Evolutionary conservation across 75 land plant species (phyloP).

Genomic region (Pseudotsuga menziesii): DNA sequence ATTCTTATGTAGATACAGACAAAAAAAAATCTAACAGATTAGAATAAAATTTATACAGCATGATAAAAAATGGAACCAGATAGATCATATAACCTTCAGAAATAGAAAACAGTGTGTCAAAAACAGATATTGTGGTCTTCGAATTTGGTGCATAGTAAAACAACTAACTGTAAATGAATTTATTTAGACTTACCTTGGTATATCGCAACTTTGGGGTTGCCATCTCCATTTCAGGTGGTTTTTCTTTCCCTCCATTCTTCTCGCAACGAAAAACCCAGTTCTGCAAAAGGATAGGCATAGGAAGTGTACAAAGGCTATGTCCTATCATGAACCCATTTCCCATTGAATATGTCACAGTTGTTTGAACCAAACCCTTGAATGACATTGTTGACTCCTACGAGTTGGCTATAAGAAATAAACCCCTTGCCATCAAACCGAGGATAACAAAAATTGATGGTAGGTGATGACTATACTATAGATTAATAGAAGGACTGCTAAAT

Average conservation of each 20-base stretch:
- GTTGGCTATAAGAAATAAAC: neutral
- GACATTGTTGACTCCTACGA: neutral
- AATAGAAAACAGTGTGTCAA: neutral
- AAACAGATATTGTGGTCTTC: neutral
- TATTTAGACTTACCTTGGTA: slow-evolving; percentile 43
- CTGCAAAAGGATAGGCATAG: slow-evolving; percentile 68
- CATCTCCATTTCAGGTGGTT: slow-evolving; percentile 78
- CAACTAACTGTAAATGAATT: neutral
- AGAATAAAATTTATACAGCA: too few relatives aligned
- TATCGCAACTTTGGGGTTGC: slow-evolving; percentile 70
- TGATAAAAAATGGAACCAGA: neutral
- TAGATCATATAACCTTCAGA: neutral
- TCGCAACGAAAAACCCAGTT: slow-evolving; percentile 84
- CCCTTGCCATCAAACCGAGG: neutral
- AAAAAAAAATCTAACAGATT: too few relatives aligned
- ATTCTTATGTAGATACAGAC: too few relatives aligned
- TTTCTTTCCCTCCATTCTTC: slow-evolving; percentile 72
- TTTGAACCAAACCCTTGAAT: neutral
- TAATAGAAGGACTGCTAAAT: neutral
- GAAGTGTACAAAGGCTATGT: slow-evolving; percentile 54
- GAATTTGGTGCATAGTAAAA: neutral
- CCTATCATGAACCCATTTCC: slow-evolving; percentile 54
- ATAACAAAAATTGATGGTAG: neutral
- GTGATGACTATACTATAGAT: neutral
- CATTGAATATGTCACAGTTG: slow-evolving; percentile 57